Evolutionary conservation across 139 green algal species (phyloP).

Genomic region (Chlorella sp.): DNA sequence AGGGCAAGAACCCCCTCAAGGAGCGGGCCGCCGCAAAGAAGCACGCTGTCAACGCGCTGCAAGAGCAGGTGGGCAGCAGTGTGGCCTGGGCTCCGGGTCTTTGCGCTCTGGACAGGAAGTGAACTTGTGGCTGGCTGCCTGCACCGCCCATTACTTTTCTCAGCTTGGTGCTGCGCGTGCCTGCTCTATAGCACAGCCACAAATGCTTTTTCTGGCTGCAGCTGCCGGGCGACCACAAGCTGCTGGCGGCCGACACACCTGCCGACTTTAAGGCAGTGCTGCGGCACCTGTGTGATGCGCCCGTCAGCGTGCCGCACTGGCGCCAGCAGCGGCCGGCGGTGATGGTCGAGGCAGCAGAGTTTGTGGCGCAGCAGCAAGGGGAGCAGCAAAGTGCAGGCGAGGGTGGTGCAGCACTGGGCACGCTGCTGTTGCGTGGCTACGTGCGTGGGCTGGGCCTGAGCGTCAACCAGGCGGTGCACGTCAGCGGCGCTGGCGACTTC

Average conservation of each 20-base stretch:
- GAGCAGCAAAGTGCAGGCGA: not conserved
- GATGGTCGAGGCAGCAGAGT: conserved; percentile 69
- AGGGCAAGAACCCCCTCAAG: conserved; percentile 67
- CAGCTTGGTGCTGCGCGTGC: too few relatives aligned
- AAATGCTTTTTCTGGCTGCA: conserved; percentile 13
- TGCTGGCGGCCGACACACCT: conserved; percentile 60
- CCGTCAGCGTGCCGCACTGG: conserved; percentile 70
- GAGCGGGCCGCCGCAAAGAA: conserved; percentile 80
- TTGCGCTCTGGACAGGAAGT: too few relatives aligned
- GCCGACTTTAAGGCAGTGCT: conserved; percentile 72
- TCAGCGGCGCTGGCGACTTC: conserved; percentile 86
- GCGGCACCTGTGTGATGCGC: conserved; percentile 71
- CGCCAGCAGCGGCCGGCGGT: conserved; percentile 76
- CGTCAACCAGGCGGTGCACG: conserved; percentile 80
- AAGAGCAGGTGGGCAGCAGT: conserved; percentile 52
- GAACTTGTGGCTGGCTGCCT: too few relatives aligned
- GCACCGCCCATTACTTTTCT: too few relatives aligned
- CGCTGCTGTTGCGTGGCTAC: conserved; percentile 65
- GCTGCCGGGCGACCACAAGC: conserved; percentile 64
- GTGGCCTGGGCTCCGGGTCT: too few relatives aligned
- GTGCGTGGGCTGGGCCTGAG: conserved; percentile 74
- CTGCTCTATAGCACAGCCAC: too few relatives aligned
- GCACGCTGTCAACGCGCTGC: conserved; percentile 69
- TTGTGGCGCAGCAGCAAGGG: conserved; percentile 11
- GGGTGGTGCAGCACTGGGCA: not conserved